phyloP scores from a whole-genome alignment of 257 asterid genomes.

The Capsicum rhomboideum region DNA sequence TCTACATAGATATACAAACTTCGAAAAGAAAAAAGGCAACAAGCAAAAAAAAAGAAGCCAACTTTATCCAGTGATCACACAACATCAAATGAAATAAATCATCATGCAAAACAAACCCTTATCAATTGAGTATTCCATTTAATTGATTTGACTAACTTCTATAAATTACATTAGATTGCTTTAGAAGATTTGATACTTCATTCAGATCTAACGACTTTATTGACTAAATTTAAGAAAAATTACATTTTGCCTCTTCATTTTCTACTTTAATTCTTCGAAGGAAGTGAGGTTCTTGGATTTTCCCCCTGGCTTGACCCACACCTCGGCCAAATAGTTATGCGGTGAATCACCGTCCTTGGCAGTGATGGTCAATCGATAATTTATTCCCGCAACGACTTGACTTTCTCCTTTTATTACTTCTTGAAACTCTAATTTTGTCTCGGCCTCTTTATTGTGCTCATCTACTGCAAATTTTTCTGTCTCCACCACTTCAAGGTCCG shows the following conservation, averaged over 20 bases:
- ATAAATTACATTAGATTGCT: neutral
- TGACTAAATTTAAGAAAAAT: neutral
- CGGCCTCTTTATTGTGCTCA: no score
- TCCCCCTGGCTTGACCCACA: constrained; percentile 14
- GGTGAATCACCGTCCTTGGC: constrained; percentile 7
- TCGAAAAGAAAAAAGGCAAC: neutral
- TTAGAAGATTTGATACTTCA: neutral
- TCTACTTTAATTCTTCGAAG: neutral
- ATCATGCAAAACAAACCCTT: neutral
- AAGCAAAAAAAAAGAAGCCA: no score
- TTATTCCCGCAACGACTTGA: no score
- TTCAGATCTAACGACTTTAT: neutral
- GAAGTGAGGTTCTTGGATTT: constrained; percentile 18
- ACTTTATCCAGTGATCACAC: no score
- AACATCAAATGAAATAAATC: no score
- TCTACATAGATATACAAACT: neutral
- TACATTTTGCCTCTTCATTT: neutral
- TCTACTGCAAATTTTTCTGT: no score
- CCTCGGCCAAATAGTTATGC: constrained; percentile 25
- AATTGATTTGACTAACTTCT: no score
- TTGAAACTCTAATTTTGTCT: no score
- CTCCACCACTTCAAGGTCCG: constrained; percentile 11
- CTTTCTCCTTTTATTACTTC: no score
- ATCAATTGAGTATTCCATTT: neutral
- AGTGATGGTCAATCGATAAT: no score